A percentile compares a stretch with the other conserved stretches of the same genome.
Evolutionary conservation across 2,329 filamentous ascomycete genomes (phyloP).

Genomic region (Xylariaceae sp.): DNA sequence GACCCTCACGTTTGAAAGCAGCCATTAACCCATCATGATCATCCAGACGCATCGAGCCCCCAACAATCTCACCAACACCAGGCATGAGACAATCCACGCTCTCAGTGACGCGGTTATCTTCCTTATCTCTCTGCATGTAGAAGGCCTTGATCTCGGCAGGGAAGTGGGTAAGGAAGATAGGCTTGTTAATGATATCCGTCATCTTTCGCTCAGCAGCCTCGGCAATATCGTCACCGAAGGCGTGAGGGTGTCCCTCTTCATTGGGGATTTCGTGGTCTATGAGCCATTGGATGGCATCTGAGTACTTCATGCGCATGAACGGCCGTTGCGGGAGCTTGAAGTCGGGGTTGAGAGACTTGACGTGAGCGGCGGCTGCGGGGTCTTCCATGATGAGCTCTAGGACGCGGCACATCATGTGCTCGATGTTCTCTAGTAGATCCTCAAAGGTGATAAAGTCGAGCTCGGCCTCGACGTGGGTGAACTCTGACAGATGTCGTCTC

Average conservation of each 20-base stretch:
- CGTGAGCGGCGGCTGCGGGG: constrained; percentile 64
- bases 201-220: constrained; percentile 95
- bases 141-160: constrained; percentile 97
- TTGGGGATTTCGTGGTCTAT: constrained; percentile 74
- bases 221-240: constrained; percentile 95
- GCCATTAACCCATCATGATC: constrained; percentile 84
- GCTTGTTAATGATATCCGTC: constrained; percentile 93
- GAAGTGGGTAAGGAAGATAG: constrained; percentile 97
- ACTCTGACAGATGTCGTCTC: constrained; percentile 89
- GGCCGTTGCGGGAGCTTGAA: constrained; percentile 80
- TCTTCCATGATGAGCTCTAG: constrained; percentile 74
- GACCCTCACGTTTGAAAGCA: constrained; percentile 82
- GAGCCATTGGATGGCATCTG: constrained; percentile 92
- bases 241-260: constrained; percentile 85
- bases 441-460: constrained; percentile 93
- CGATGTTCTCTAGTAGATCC: constrained; percentile 82
- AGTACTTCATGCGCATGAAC: constrained; percentile 93
- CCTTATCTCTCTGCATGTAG: constrained; percentile 90
- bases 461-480: constrained; percentile 94
- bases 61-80: constrained; percentile 94
- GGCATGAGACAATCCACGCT: constrained; percentile 85
- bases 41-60: constrained; percentile 94
- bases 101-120: constrained; percentile 82
- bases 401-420: constrained; percentile 81
- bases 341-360: constrained; percentile 86